Conservation (phyloP, 257 asterid genomes). For the Pogostemon cablin region DNA sequence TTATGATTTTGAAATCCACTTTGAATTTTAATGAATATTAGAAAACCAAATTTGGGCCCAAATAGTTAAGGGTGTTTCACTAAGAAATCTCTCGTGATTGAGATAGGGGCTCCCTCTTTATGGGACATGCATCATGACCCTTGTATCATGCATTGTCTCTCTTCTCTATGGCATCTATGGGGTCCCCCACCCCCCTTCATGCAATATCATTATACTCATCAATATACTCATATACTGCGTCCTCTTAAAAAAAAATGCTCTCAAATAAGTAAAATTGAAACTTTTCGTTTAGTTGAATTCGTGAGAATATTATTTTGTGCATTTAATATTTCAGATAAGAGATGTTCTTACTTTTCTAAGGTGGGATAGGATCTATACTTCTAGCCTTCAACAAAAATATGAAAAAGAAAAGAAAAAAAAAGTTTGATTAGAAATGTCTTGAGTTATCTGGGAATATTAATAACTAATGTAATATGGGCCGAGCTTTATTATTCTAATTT, state of each 20-base stretch:
- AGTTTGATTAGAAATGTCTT: background rate
- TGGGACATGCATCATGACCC: constrained; percentile 86
- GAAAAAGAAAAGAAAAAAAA: background rate
- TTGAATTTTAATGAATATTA: no score
- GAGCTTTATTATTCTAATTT: background rate
- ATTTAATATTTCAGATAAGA: no score
- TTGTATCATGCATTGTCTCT: constrained; percentile 88
- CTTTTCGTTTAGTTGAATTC: no score
- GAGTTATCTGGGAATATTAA: background rate
- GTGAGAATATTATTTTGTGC: no score
- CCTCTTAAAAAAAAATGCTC: background rate
- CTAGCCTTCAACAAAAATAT: background rate
- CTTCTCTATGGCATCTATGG: constrained; percentile 46
- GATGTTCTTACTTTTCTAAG: no score
- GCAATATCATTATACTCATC: background rate
- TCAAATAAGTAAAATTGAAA: background rate
- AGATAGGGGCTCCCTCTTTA: constrained; percentile 64
- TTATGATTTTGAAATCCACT: no score
- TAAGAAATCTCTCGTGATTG: constrained; percentile 59
- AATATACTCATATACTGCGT: background rate
- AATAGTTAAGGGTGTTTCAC: background rate
- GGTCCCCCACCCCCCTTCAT: constrained; percentile 31
- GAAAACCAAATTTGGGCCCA: no score
- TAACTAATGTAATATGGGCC: background rate
- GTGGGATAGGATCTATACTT: no score